phyloP scores from a whole-genome alignment of 2,329 filamentous ascomycete species.

The Ramularia endophylla region DNA sequence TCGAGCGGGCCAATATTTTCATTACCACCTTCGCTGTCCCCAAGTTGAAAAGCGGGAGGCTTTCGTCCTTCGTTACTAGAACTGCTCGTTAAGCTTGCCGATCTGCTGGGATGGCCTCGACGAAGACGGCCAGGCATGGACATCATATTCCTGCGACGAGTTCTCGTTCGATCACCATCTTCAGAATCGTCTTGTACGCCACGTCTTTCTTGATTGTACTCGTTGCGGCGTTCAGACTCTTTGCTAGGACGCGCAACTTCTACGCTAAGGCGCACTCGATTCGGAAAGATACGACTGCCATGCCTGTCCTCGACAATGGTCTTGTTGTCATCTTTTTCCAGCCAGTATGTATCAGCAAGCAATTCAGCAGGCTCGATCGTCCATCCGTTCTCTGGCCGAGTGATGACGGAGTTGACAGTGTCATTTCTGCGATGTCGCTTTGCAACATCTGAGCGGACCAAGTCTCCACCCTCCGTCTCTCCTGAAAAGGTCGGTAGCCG shows the following conservation, averaged over 20 bases:
- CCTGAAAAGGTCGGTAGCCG: constrained; percentile 25
- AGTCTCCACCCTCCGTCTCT: constrained; percentile 19
- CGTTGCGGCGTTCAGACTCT: constrained; percentile 13
- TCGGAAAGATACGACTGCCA: constrained; percentile 65
- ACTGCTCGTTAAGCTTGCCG: constrained; percentile 22
- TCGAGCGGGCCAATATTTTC: constrained; percentile 44
- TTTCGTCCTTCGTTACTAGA: constrained; percentile 36
- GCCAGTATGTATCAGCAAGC: constrained; percentile 84
- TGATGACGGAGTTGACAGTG: constrained; percentile 51
- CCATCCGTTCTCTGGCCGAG: constrained; percentile 79
- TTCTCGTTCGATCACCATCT: constrained; percentile 7
- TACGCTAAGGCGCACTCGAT: constrained; percentile 15
- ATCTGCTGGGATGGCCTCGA: constrained; percentile 18
- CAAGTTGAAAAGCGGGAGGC: constrained; percentile 43
- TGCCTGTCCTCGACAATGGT: constrained; percentile 72
- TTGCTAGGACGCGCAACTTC: constrained; percentile 20
- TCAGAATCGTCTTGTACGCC: constrained; percentile 14
- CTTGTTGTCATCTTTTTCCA: constrained; percentile 77
- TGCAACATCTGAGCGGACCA: constrained; percentile 7
- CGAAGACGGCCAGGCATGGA: constrained; percentile 20
- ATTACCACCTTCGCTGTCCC: constrained; percentile 26
- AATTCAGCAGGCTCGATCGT: constrained; percentile 75
- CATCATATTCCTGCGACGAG: constrained; percentile 11
- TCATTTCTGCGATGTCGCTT: constrained; percentile 33
- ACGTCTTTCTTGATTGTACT: constrained; percentile 5